A percentile compares a stretch with the other conserved stretches of the same genome.
Evolutionary conservation across 2,329 filamentous ascomycete genomes (phyloP).

Genomic region (Aureobasidium zeae): DNA sequence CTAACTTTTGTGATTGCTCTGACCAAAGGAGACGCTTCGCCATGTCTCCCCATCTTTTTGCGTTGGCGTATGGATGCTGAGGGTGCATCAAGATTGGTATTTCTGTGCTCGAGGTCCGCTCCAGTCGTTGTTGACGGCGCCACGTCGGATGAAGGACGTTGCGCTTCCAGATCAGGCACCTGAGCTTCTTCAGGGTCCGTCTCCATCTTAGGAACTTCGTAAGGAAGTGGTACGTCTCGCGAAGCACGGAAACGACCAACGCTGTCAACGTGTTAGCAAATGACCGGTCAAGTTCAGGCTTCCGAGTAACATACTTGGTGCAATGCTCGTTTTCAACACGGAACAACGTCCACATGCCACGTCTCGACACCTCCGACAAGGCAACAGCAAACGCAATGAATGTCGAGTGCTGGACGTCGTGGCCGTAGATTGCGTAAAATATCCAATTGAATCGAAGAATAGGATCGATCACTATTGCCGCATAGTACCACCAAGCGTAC

Average conservation of each 20-base stretch:
- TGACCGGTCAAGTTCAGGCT: background rate
- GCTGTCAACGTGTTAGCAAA: conserved; percentile 17
- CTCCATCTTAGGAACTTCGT: conserved; percentile 39
- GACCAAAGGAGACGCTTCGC: conserved; percentile 29
- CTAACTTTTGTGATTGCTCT: conserved; percentile 46
- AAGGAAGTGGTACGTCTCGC: conserved; percentile 78
- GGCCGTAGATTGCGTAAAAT: conserved; percentile 76
- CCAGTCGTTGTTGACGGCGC: conserved; percentile 15
- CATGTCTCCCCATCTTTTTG: conserved; percentile 20
- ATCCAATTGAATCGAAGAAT: conserved; percentile 90
- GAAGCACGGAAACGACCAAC: conserved; percentile 84
- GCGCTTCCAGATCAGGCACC: conserved; percentile 14
- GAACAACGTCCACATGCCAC: conserved; percentile 86
- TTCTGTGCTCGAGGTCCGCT: conserved; percentile 1
- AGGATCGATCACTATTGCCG: conserved; percentile 72
- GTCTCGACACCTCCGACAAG: conserved; percentile 69
- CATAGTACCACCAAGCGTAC: conserved; percentile 72
- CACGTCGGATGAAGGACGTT: background rate
- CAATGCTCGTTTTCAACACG: conserved; percentile 98
- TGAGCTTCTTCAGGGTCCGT: conserved; percentile 3
- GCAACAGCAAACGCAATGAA: conserved; percentile 70
- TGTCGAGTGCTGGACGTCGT: conserved; percentile 73
- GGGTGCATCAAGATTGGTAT: background rate
- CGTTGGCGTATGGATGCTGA: conserved; percentile 13
- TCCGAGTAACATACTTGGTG: conserved; percentile 46